Percentiles rank a stretch among this genome's conserved stretches.
Conservation (phyloP, 805 yeast genomes). For the Saccharomyces mikatae region DNA sequence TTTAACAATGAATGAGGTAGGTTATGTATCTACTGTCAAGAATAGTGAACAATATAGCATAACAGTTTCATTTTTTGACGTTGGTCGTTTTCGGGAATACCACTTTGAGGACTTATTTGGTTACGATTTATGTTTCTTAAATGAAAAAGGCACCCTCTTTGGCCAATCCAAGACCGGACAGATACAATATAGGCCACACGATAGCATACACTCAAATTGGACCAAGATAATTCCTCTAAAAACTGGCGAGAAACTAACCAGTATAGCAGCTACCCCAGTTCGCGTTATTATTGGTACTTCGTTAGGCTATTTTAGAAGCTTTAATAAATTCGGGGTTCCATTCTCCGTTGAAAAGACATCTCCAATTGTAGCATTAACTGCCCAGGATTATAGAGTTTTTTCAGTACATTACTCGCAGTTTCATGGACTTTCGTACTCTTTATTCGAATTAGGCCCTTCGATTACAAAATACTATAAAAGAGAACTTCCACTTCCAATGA, state of each 20-base stretch:
- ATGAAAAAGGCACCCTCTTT: conserved; percentile 56
- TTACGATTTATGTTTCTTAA: conserved; percentile 70
- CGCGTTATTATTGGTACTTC: conserved; percentile 65
- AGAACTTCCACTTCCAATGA: conserved; percentile 40
- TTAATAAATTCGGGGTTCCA: conserved; percentile 67
- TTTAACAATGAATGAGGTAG: conserved; percentile 69
- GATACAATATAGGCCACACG: conserved; percentile 64
- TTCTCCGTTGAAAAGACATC: conserved; percentile 58
- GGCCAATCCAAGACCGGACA: conserved; percentile 43
- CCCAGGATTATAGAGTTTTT: conserved; percentile 50
- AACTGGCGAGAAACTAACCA: conserved; percentile 51
- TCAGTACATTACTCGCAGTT: conserved; percentile 36
- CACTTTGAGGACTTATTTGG: conserved; percentile 71
- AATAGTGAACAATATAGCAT: conserved; percentile 53
- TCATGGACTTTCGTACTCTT: conserved; percentile 23
- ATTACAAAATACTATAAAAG: conserved; percentile 34
- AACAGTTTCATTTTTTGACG: conserved; percentile 84
- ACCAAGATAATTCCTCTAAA: conserved; percentile 48
- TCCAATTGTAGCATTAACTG: conserved; percentile 67
- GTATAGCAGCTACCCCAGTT: conserved; percentile 58
- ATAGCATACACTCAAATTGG: conserved; percentile 60
- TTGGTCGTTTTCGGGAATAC: conserved; percentile 65
- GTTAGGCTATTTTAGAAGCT: conserved; percentile 64
- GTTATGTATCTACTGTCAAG: conserved; percentile 73
- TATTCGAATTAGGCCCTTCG: conserved; percentile 22